phyloP scores from a whole-genome alignment of 495 filamentous ascomycete species.

The Xylaria sp. region DNA sequence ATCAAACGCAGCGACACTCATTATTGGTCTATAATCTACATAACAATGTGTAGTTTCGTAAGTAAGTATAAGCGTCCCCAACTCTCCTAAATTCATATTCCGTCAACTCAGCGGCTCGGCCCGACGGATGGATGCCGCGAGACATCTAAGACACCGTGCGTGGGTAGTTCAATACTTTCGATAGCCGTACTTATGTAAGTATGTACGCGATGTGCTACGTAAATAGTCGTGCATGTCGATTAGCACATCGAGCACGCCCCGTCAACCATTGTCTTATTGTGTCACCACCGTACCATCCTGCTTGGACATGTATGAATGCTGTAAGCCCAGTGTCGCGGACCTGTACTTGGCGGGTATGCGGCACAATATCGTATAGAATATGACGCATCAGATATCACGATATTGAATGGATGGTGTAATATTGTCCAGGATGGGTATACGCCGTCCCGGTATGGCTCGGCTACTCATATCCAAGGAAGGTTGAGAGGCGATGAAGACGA shows the following conservation, averaged over 20 bases:
- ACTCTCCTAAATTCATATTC: neutral
- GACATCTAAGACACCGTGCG: neutral
- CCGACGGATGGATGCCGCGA: constrained; percentile 23
- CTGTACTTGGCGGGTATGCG: neutral
- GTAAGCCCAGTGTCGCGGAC: neutral
- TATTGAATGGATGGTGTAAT: neutral
- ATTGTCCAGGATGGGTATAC: neutral
- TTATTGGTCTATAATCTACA: neutral
- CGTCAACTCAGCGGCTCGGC: constrained; percentile 14
- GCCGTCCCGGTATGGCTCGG: neutral
- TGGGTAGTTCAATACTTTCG: neutral
- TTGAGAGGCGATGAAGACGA: constrained; percentile 1
- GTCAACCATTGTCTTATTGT: neutral
- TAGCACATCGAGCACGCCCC: neutral
- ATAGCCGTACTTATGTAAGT: neutral
- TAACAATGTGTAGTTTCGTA: neutral
- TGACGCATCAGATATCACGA: constrained; percentile 25
- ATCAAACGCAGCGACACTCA: too few relatives aligned
- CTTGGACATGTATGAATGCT: neutral
- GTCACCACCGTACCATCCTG: neutral
- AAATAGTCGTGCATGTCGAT: neutral
- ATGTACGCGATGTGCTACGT: neutral
- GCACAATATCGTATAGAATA: neutral
- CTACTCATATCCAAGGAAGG: neutral
- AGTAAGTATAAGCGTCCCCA: neutral